Evolutionary conservation across 306 rosid genomes (phyloP), one percentile per base, ranked within the genome.

Genomic region (Fagus crenata): DNA sequence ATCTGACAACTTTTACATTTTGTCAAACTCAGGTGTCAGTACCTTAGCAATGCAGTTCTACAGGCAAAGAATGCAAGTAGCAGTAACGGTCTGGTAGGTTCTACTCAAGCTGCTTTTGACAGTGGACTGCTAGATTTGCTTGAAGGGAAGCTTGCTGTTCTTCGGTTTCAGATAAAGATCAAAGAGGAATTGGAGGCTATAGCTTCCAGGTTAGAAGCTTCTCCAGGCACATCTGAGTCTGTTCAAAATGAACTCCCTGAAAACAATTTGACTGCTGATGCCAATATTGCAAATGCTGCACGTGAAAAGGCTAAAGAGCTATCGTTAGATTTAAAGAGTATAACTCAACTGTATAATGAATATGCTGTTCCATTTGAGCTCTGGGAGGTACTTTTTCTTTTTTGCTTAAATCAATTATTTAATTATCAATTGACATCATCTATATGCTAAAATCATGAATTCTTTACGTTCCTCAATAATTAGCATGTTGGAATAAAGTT

Each of bases 131-230:
- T 95, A 87, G 98, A 95, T 81, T 83, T 92, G 85, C 89, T 95
- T 77, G 99, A 95, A 87, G 99, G 97, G 87, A 95, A 95, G 85
- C 99, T 95, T 81, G 92, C 97, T 43, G 99, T 95, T 84, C 99
- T 95, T 77, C 93, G 86, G 84, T 92, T 95, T 85, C 99, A 95
- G 82, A 87, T 92, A 53, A 95, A 95, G 87, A 85, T 92, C 81
- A 92, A 88, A 86, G 93, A 92, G 75, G 97, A 92, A 86, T 81
- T 95, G 63, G 98, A 89, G 81, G 91, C 87, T 71, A 53, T 89
- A 75, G 93, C 88, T 80, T 88, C 91, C 64, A 88, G 91, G 78
- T 81, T 87, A 37, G 97, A 90, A 81, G 87, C 79, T 83, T 77
- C 81, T 51, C 82, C 90, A 33, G 80, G 83, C 78, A 75, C 86